Conservation (phyloP, 2,329 filamentous ascomycete genomes). For the Dryadomyces quercivorus region DNA sequence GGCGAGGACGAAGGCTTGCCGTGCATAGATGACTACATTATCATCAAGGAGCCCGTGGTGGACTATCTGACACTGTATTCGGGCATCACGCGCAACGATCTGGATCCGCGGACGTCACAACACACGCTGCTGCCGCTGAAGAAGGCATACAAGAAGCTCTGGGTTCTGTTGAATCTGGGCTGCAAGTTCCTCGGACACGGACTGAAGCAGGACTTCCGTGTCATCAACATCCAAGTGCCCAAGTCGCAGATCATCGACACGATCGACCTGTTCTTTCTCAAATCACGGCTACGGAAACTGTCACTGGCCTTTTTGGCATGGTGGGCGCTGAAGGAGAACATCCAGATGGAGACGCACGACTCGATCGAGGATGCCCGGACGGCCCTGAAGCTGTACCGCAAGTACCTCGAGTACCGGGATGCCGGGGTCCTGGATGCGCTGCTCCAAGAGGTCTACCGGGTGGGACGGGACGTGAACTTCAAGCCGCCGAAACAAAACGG, state of each 20-base stretch:
- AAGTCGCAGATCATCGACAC: conserved; percentile 88
- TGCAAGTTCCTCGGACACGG: conserved; percentile 92
- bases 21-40: conserved; percentile 97
- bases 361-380: conserved; percentile 91
- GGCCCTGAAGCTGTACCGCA: conserved; percentile 76
- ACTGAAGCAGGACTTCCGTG: conserved; percentile 88
- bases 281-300: conserved; percentile 69
- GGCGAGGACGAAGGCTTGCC: conserved; percentile 69
- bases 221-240: conserved; percentile 95
- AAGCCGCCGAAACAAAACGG: conserved; percentile 37
- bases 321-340: conserved; percentile 83
- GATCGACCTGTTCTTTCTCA: conserved; percentile 79
- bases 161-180: conserved; percentile 88
- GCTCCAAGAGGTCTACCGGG: conserved; percentile 72
- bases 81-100: conserved; percentile 74
- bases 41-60: conserved; percentile 78
- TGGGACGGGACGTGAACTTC: conserved; percentile 32
- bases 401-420: conserved; percentile 80
- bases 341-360: conserved; percentile 86
- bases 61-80: conserved; percentile 94
- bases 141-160: conserved; percentile 92
- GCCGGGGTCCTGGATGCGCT: conserved; percentile 74
- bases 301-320: conserved; percentile 86
- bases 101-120: conserved; percentile 64
- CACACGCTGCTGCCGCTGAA: conserved; percentile 84